These are phyloP conservation scores for Sclerotinia borealis DNA, from an alignment of 2,329 filamentous ascomycete genomes.

Conservation along the genomic window DNA sequence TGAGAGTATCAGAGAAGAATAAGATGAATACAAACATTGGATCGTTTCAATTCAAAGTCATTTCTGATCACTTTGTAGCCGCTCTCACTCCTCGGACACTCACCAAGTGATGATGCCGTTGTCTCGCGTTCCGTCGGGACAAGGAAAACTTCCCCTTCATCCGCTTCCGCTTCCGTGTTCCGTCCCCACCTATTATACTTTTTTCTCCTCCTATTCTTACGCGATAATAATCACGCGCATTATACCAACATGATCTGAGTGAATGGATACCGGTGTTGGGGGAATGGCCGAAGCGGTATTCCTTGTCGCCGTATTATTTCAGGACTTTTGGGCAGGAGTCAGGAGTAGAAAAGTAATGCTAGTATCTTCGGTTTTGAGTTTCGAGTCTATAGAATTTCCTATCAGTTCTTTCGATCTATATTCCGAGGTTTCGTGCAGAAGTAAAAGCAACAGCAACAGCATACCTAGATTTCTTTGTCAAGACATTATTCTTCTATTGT, in stretches of 20 bases:
- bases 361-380: not conserved
- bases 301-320: not conserved
- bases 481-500: not conserved
- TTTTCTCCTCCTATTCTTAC: constrained; percentile 8
- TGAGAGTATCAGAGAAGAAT: not conserved
- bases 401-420: not conserved
- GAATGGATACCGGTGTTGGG: not conserved
- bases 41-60: not conserved
- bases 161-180: constrained; percentile 20
- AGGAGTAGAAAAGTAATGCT: not conserved
- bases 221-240: not conserved
- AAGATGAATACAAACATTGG: not conserved
- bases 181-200: not conserved
- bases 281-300: not conserved
- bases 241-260: not conserved
- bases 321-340: too few species aligned
- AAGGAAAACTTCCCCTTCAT: not conserved
- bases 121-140: constrained; percentile 6
- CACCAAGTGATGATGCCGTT: not conserved
- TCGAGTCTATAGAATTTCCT: not conserved
- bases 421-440: not conserved
- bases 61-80: constrained; percentile 7
- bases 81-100: not conserved
- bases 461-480: not conserved
- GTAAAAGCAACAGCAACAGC: not conserved